Evolutionary conservation across 257 asterid species (phyloP), one percentile per base, ranked within the genome.

Genomic region (Solanum gracilifrons): DNA sequence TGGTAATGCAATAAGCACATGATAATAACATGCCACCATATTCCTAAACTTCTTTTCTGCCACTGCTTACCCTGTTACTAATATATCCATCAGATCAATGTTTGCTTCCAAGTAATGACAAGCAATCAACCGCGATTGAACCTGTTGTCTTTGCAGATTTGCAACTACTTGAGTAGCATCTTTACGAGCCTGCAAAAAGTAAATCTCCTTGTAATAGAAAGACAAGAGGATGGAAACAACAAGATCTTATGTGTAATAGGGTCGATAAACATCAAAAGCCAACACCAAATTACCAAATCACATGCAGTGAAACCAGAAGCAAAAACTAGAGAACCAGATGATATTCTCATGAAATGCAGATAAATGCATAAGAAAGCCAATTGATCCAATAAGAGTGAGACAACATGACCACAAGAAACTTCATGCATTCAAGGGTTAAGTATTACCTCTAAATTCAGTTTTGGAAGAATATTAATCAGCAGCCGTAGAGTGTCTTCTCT

Each of bases 81-180:
- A 91, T 87, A 89, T 88, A 91, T 97, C 98, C 97, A 97, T 90
- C 89, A 97, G 95, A 91, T 97, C 99, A 74, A 94, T 83, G 92
- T 97, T 97, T 88, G 93, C 94, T 90, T 97, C 98, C 97, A 96
- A 91, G 93, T 95, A 96, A 88, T 97, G 97, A 85, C 98, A 97
- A 62, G 99, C 99, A 90, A 96, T 96, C 94, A 97, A 83, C 92
- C 94, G 92, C 10, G 99, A 97, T 4, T 97, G 98, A 87, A 97
- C 99, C 90, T 95, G 99, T 83, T 97, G 99, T 93, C 99, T 94
- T 92, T 97, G 99, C 92, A 97, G 92, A 93, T 97, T 97, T 31
- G 99, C 98, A 90, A 97, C 98, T 87, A 97, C 98, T 90, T 95
- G 99, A 5, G 99, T 95, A 68, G 98, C 99, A 92, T 96, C 99